Percentiles rank a stretch among this genome's conserved stretches.
phyloP scores from a whole-genome alignment of 805 yeast species.

The Blastobotrys parvus region DNA sequence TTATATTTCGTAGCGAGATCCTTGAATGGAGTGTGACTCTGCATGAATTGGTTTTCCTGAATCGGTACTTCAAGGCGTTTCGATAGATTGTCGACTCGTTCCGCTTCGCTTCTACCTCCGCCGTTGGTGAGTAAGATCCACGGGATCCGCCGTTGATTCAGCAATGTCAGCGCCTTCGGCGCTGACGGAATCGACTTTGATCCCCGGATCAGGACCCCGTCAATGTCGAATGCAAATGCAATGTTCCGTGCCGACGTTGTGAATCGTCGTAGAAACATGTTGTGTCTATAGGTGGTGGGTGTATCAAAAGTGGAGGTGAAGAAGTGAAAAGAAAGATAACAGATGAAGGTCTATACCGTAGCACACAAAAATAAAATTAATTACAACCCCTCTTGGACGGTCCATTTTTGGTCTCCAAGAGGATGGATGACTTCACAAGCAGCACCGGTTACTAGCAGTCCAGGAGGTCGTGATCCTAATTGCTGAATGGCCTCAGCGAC shows the following conservation, averaged over 20 bases:
- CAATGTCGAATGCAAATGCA: constrained; percentile 41
- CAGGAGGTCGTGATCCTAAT: constrained; percentile 88
- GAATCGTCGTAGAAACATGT: neutral
- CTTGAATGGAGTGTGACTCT: constrained; percentile 81
- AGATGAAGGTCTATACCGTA: no score
- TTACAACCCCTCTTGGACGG: constrained; percentile 39
- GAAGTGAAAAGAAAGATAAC: no score
- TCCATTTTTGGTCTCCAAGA: constrained; percentile 31
- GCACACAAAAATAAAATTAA: no score
- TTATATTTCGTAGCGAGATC: constrained; percentile 44
- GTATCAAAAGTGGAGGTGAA: no score
- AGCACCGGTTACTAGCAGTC: constrained; percentile 71
- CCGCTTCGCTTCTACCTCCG: constrained; percentile 66
- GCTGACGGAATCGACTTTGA: constrained; percentile 59
- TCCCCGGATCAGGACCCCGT: constrained; percentile 82
- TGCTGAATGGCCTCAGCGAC: constrained; percentile 67
- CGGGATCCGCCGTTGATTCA: constrained; percentile 53
- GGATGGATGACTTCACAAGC: constrained; percentile 52
- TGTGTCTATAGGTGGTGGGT: neutral
- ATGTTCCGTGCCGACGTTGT: constrained; percentile 2
- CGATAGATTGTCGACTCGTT: constrained; percentile 48
- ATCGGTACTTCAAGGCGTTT: constrained; percentile 34
- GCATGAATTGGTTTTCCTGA: constrained; percentile 61
- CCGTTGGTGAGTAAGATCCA: constrained; percentile 85
- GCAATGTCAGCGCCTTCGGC: constrained; percentile 44